Base-by-base conservation (phyloP, 2,329 filamentous ascomycete genomes). In the Aspergillus sp. region DNA sequence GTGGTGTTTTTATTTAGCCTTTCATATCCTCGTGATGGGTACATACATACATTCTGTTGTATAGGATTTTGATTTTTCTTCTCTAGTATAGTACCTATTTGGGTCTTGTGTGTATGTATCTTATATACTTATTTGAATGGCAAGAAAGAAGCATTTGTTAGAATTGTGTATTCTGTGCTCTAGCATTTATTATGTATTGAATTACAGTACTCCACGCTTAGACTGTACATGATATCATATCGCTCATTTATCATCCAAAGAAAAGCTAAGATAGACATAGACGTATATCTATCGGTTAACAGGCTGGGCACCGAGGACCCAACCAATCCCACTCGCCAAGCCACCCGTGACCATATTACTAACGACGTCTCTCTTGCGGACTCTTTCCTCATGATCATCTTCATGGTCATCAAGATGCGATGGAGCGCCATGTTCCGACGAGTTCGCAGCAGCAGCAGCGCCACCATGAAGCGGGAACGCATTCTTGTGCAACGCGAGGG, bases 331-430 rank as follows among this genome's bases (percentile, higher is more conserved):
- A 58, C 73, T 80, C 6, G 78, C 79, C 56, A 84, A 60, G 6
- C 78, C 79, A 2, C 78, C 79, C 9, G 77, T 82, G 5, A 83
- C 81, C 62, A 80, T 80, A 64, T 74, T 83, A 46, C 79, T 79
- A 38, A 84, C 78, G 66, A 83, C 63, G 59, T 76, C 73, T 46
- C 73, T 59, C 53, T 75, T 76, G 34, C 73, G 60, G 11, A 74
- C 66, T 34, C 65, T 62, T 1, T 54, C 58, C 27, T 60, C 57
- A 11, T 52, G 60, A n/a, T 52, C 46, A 6, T 51, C 57, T 43
- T 57, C 46, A 41, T 54, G 48, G 42, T 44, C 40, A 13, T 43
- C 33, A 30, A 12, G 41, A 36, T 44, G 43, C 31, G 44, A 43
- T 13, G 45, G 12, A 27, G 38, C 7, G 32, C 29, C n/a, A 40